Evolutionary conservation across 139 green algal genomes (phyloP).

Genomic region (Parachlorella kessleri): DNA sequence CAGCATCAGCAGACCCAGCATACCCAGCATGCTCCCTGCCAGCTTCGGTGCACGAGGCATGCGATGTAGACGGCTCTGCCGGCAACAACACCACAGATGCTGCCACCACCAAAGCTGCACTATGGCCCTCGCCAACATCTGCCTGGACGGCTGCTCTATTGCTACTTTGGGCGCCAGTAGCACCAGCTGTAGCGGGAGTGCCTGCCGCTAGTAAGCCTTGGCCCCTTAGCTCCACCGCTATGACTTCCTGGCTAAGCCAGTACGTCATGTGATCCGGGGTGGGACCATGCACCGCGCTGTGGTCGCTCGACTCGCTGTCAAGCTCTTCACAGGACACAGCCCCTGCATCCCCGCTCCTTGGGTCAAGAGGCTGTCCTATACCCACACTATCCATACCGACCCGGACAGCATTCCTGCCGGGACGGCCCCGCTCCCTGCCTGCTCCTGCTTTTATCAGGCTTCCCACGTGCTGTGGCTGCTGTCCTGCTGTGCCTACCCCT

Average conservation of each 20-base stretch:
- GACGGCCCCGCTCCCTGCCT: too few relatives aligned
- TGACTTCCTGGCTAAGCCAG: slow-evolving; percentile 1
- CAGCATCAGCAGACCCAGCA: not conserved
- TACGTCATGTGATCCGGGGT: not conserved
- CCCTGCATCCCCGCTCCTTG: not conserved
- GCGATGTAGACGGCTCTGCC: not conserved
- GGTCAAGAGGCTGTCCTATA: too few relatives aligned
- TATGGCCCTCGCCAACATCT: too few relatives aligned
- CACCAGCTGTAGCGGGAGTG: too few relatives aligned
- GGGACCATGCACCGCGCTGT: not conserved
- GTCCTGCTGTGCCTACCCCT: too few relatives aligned
- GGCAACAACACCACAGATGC: not conserved
- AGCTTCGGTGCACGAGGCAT: not conserved
- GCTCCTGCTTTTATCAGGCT: not conserved
- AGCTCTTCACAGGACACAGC: not conserved
- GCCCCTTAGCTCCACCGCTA: slow-evolving; percentile 12
- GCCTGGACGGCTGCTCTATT: too few relatives aligned
- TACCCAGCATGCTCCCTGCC: not conserved
- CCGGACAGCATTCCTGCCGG: too few relatives aligned
- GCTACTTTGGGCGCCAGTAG: too few relatives aligned
- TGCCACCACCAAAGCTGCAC: too few relatives aligned
- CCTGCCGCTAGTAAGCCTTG: too few relatives aligned
- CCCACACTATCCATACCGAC: too few relatives aligned
- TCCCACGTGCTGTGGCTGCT: too few relatives aligned
- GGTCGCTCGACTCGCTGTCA: not conserved